Conservation (phyloP, 306 rosid genomes). For the Trifolium subterraneum region DNA sequence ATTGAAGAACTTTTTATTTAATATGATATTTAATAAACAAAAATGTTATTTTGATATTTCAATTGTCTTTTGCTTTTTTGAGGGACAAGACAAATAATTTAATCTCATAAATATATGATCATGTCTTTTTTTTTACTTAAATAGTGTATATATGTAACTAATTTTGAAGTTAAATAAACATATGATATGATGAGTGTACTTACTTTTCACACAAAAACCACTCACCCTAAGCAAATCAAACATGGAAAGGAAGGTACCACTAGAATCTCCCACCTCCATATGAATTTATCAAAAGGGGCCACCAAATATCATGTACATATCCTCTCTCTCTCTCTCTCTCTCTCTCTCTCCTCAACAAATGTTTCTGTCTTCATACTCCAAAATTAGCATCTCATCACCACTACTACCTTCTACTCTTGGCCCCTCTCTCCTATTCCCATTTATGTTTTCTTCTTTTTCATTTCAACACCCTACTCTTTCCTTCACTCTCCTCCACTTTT, state of each 20-base stretch:
- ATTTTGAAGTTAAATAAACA: not conserved
- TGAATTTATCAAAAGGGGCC: constrained; percentile 40
- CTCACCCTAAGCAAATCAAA: constrained; percentile 34
- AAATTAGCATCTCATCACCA: constrained; percentile 52
- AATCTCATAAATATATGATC: too few relatives aligned
- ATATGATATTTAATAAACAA: too few relatives aligned
- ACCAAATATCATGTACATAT: constrained; percentile 42
- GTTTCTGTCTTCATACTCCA: constrained; percentile 67
- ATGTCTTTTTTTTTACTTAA: too few relatives aligned
- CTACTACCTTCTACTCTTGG: constrained; percentile 35
- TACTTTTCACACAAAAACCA: constrained; percentile 1
- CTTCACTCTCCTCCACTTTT: constrained; percentile 25
- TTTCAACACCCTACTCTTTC: constrained; percentile 11
- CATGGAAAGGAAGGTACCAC: constrained; percentile 33
- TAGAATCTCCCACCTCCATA: constrained; percentile 38
- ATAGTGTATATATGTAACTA: too few relatives aligned
- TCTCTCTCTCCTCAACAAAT: constrained; percentile 37
- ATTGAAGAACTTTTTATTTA: too few relatives aligned
- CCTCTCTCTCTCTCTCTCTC: constrained; percentile 8
- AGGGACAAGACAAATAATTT: too few relatives aligned
- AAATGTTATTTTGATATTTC: too few relatives aligned
- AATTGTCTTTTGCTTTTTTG: too few relatives aligned
- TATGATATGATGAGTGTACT: not conserved
- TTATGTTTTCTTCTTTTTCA: constrained; percentile 30
- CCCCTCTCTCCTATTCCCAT: constrained; percentile 22